Evolutionary conservation across 2,329 filamentous ascomycete species (phyloP).

Genomic region (Thielaviopsis musarum): DNA sequence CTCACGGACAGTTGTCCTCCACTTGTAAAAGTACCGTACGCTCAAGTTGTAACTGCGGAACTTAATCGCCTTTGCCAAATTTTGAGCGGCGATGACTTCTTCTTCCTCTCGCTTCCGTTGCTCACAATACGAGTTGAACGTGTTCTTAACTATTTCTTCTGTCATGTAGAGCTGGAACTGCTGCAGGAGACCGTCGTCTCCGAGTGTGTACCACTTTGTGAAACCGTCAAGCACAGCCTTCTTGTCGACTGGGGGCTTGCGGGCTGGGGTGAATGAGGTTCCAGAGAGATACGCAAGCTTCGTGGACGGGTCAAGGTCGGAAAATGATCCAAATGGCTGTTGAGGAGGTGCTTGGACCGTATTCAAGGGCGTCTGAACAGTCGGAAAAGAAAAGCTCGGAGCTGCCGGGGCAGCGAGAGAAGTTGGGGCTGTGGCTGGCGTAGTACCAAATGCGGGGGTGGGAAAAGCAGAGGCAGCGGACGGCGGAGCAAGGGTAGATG

Average conservation of each 20-base stretch:
- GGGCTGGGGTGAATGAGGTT: not conserved
- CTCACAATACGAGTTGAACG: slow-evolving; percentile 24
- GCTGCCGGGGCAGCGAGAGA: not conserved
- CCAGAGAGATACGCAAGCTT: slow-evolving; percentile 9
- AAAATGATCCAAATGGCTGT: not conserved
- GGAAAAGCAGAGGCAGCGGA: not conserved
- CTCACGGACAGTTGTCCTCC: slow-evolving; percentile 32
- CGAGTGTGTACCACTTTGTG: slow-evolving; percentile 36
- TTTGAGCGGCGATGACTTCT: slow-evolving; percentile 30
- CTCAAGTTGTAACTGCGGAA: slow-evolving; percentile 32
- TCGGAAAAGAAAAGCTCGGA: not conserved
- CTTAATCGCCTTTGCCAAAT: slow-evolving; percentile 29
- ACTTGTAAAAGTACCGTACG: slow-evolving; percentile 39
- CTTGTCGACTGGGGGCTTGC: slow-evolving; percentile 2
- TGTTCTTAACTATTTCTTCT: slow-evolving; percentile 26
- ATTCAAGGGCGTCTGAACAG: not conserved
- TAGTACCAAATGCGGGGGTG: not conserved
- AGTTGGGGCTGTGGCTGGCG: not conserved
- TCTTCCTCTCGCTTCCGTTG: slow-evolving; percentile 26
- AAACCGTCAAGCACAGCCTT: slow-evolving; percentile 27
- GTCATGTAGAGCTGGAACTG: slow-evolving; percentile 31
- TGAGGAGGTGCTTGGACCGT: not conserved
- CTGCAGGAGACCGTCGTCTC: slow-evolving; percentile 35
- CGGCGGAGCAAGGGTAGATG: not conserved
- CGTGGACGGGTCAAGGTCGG: not conserved